Conservation (phyloP, 768 basidiomycete species). For the Atractiella rhizophila region DNA sequence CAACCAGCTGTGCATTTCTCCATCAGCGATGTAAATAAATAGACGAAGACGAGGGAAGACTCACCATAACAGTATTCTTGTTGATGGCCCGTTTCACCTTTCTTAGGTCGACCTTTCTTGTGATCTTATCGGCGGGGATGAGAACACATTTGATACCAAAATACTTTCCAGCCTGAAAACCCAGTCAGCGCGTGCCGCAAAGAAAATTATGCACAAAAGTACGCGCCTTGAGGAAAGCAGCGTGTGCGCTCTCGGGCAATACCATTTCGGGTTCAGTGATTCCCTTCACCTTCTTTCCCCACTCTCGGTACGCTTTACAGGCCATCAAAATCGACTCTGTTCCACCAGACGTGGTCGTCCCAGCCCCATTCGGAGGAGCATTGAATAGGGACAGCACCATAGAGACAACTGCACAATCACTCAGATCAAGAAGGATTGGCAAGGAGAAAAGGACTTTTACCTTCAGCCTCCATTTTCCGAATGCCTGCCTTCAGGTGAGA, state of each 20-base stretch:
- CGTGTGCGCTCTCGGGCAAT: slow-evolving; percentile 60
- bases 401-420: slow-evolving; percentile 3
- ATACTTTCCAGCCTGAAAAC: slow-evolving; percentile 56
- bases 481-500: slow-evolving; percentile 26
- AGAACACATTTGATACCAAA: slow-evolving; percentile 69
- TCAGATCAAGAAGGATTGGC: slow-evolving; percentile 23
- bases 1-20: slow-evolving; percentile 35
- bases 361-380: slow-evolving; percentile 49
- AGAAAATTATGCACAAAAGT: too few relatives aligned
- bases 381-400: slow-evolving; percentile 32
- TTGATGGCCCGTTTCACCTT: slow-evolving; percentile 69
- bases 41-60: slow-evolving; percentile 1
- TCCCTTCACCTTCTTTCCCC: slow-evolving; percentile 61
- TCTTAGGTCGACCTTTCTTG: slow-evolving; percentile 52
- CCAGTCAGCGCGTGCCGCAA: too few relatives aligned
- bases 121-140: slow-evolving; percentile 50
- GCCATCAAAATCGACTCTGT: slow-evolving; percentile 94
- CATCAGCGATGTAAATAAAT: not conserved
- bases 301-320: slow-evolving; percentile 77
- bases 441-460: slow-evolving; percentile 59
- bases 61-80: slow-evolving; percentile 60
- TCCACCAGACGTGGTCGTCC: slow-evolving; percentile 79
- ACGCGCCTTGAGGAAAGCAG: slow-evolving; percentile 86
- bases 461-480: slow-evolving; percentile 88
- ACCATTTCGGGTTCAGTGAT: slow-evolving; percentile 87